Percentiles rank a stretch among this genome's conserved stretches.
Conservation (phyloP, 2,329 filamentous ascomycete species). For the Sporothrix globosa region DNA sequence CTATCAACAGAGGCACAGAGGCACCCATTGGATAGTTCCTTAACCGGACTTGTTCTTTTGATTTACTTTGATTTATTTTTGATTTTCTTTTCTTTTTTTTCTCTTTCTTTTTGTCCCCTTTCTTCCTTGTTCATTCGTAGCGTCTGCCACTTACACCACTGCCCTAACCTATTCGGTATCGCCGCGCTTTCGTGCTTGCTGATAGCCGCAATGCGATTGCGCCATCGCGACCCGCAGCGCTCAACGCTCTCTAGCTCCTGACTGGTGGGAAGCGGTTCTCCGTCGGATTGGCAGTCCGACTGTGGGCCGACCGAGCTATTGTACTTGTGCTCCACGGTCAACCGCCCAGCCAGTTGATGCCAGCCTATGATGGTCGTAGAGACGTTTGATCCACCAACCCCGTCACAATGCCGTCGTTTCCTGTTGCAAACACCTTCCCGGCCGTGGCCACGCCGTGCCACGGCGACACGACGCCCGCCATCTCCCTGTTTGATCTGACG, state of each 20-base stretch:
- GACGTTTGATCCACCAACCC: background rate
- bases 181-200: no score
- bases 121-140: no score
- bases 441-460: conserved; percentile 18
- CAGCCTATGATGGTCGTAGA: no score
- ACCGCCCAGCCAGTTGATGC: no score
- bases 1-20: no score
- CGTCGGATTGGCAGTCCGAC: background rate
- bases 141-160: background rate
- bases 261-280: background rate
- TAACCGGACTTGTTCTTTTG: no score
- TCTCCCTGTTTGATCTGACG: conserved; percentile 29
- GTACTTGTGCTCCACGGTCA: no score
- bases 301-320: background rate
- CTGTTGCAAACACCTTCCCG: background rate
- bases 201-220: conserved; percentile 3
- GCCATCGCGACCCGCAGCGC: background rate
- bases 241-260: background rate
- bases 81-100: background rate
- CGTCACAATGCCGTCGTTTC: conserved; percentile 18
- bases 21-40: no score
- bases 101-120: no score
- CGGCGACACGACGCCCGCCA: conserved; percentile 22
- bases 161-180: conserved; percentile 1
- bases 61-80: background rate